These are phyloP conservation scores for Cichorium intybus DNA, from an alignment of 140 eudicot species.

Conservation along the genomic window DNA sequence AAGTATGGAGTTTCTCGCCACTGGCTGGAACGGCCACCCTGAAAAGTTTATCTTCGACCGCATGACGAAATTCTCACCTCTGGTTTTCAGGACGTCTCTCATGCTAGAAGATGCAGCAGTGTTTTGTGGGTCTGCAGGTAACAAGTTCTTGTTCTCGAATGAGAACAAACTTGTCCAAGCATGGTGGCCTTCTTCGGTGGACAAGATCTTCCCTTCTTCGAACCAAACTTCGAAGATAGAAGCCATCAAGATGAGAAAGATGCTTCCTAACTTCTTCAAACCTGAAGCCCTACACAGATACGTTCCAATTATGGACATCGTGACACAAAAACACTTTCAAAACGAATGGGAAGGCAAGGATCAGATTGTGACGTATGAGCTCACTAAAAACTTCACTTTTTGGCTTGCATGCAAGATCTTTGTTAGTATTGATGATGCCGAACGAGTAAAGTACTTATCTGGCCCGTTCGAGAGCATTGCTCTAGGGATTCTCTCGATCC, in stretches of 20 bases:
- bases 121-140: conserved; percentile 43
- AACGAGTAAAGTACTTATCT: conserved; percentile 4
- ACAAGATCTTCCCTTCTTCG: conserved; percentile 20
- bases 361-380: conserved; percentile 8
- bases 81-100: conserved; percentile 35
- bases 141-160: conserved; percentile 45
- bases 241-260: conserved; percentile 19
- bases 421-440: conserved; percentile 30
- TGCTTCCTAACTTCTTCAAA: conserved; percentile 25
- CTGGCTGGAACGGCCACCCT: conserved; percentile 22
- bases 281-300: conserved; percentile 25
- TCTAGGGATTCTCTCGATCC: conserved; percentile 22
- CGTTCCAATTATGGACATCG: conserved; percentile 24
- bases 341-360: conserved; percentile 26
- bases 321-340: conserved; percentile 26
- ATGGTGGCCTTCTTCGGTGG: conserved; percentile 10
- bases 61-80: conserved; percentile 39
- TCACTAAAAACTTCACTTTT: conserved; percentile 24
- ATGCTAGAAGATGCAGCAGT: conserved; percentile 38
- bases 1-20: conserved; percentile 25
- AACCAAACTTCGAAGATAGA: conserved; percentile 16
- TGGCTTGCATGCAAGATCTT: conserved; percentile 34
- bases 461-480: conserved; percentile 28
- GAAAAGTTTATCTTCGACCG: conserved; percentile 34
- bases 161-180: conserved; percentile 13